Percentiles rank a stretch among this genome's conserved stretches.
phyloP scores from a whole-genome alignment of 495 filamentous ascomycete genomes.

The Aspergillus kassunensis region DNA sequence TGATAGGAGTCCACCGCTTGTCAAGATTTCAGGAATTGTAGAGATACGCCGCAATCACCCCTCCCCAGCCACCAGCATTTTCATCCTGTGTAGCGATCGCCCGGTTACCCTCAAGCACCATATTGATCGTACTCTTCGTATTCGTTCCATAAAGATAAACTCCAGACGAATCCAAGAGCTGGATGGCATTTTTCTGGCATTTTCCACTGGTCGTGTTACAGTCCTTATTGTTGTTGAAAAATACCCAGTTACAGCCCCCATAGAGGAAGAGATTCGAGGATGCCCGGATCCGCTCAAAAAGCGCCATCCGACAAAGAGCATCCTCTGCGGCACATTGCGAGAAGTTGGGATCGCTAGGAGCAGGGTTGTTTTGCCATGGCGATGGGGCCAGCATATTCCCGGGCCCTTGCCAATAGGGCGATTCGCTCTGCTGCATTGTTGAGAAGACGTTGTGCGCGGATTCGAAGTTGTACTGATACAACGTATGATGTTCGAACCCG shows the following conservation, averaged over 20 bases:
- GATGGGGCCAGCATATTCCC: conserved; percentile 35
- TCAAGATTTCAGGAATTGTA: conserved; percentile 20
- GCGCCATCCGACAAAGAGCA: conserved; percentile 39
- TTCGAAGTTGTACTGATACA: conserved; percentile 51
- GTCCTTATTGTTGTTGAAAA: conserved; percentile 42
- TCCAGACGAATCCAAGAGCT: conserved; percentile 25
- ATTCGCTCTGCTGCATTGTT: conserved; percentile 44
- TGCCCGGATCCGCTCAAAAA: conserved; percentile 32
- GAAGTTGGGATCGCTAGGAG: conserved; percentile 42
- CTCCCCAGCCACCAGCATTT: conserved; percentile 55
- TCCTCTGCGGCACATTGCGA: conserved; percentile 29
- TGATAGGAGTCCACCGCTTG: too few relatives aligned
- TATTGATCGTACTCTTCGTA: conserved; percentile 39
- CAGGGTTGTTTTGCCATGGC: conserved; percentile 35
- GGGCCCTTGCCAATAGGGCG: conserved; percentile 45
- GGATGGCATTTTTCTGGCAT: conserved; percentile 44
- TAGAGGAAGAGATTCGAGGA: conserved; percentile 53
- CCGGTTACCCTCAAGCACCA: conserved; percentile 32
- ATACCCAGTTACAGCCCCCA: conserved; percentile 49
- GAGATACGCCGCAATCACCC: conserved; percentile 47
- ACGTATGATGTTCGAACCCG: conserved; percentile 43
- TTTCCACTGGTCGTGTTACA: conserved; percentile 32
- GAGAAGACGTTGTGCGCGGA: conserved; percentile 45
- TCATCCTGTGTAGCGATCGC: conserved; percentile 33
- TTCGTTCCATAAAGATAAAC: conserved; percentile 42